phyloP scores from a whole-genome alignment of 768 basidiomycete species.

The Pleurotus tuber-regium region DNA sequence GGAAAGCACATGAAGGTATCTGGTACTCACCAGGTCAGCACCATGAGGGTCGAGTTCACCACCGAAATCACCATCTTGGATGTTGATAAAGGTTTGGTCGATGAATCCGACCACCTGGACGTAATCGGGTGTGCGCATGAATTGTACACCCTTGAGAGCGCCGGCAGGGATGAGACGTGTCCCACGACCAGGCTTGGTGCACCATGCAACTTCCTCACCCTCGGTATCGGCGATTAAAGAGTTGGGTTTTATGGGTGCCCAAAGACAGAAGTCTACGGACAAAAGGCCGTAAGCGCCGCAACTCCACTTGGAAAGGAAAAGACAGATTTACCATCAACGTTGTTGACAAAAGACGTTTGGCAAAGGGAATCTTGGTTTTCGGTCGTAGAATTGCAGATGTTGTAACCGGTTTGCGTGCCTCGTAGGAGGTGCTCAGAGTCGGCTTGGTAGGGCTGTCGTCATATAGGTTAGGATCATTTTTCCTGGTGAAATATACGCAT shows the following conservation, averaged over 20 bases:
- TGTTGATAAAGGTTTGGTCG: constrained; percentile 67
- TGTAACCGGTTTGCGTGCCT: constrained; percentile 59
- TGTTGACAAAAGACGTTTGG: constrained; percentile 54
- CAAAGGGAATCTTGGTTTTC: constrained; percentile 52
- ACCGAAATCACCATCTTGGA: constrained; percentile 46
- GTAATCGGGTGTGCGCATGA: constrained; percentile 64
- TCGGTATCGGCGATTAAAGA: constrained; percentile 69
- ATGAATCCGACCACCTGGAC: constrained; percentile 63
- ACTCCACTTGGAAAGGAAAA: not conserved
- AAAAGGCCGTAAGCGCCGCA: constrained; percentile 3
- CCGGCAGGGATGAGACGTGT: constrained; percentile 71
- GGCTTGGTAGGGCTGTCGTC: constrained; percentile 49
- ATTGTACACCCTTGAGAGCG: constrained; percentile 65
- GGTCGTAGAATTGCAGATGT: constrained; percentile 57
- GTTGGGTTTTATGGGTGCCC: constrained; percentile 47
- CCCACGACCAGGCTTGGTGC: constrained; percentile 70
- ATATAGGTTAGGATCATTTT: not conserved
- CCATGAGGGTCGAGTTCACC: constrained; percentile 79
- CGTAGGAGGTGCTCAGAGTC: constrained; percentile 40
- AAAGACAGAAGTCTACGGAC: constrained; percentile 67
- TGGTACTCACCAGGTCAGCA: constrained; percentile 38
- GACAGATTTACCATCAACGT: constrained; percentile 41
- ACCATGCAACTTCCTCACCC: constrained; percentile 69
- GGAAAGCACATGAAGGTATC: not conserved
- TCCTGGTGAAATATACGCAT: not conserved